Evolutionary conservation across 2,329 filamentous ascomycete species (phyloP), one percentile per base, ranked within the genome.

Genomic region (Aspergillus phoenicis): DNA sequence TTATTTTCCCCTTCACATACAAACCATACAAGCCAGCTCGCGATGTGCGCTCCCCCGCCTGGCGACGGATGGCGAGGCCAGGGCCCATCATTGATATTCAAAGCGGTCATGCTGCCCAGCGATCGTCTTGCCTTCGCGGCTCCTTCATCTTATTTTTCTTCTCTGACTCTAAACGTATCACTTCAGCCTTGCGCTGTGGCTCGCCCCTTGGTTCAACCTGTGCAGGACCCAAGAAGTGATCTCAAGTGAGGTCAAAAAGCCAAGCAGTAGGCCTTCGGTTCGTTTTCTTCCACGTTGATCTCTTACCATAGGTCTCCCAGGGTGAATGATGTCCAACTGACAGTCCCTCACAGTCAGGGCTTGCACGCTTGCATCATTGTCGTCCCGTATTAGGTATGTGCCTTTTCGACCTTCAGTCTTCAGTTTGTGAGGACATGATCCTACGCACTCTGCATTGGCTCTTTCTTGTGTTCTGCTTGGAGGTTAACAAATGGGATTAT

Each of bases 31-130:
- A 62, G 47, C 58, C 36, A 58, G 52, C 45, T 61, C 51, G 36
- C 58, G 41, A 62, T 59, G 58, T 15, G 33, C 33, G 2, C 20
- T 28, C 57, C 51, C 64, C 57, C 53, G 43, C 68, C 68, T 63
- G 60, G 51, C 52, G 43, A 49, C 33, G 26, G 62, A 59, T 30
- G 62, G 52, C 64, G 57, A 62, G 64, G 62, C 48, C 54, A 53
- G 62, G 61, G 47, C 56, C 63, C 65, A 59, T 67, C 62, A 71
- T 70, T 72, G 69, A 73, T 73, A 73, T 73, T 70, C 69, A 67
- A 68, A 61, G 57, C 60, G 60, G 38, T 62, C 65, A 65, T 62
- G 61, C 58, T 45, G 55, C 57, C 57, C 59, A 47, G 33, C 20
- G 48, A 24, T 38, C 36, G 30, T 22, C 47, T 60, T 61, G 58